A percentile compares a stretch with the other conserved stretches of the same genome.
These are phyloP conservation scores for Arachis monticola DNA, from an alignment of 331 rosid genomes.

Conservation along the genomic window DNA sequence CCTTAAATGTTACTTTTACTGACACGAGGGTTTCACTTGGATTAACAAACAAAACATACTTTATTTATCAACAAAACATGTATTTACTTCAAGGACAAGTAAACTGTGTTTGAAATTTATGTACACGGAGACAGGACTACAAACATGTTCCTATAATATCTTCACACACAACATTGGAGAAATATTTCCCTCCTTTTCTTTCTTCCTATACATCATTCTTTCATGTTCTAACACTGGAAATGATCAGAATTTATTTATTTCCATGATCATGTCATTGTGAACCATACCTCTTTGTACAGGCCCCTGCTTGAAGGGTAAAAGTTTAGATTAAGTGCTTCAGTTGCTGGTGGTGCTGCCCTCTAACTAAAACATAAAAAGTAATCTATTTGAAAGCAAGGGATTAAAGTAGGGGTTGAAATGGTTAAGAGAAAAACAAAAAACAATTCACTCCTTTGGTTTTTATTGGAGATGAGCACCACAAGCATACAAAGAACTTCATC, in stretches of 20 bases:
- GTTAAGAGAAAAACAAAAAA: background rate
- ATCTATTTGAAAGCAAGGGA: background rate
- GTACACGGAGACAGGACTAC: constrained; percentile 40
- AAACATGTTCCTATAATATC: constrained; percentile 29
- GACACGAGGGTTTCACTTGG: constrained; percentile 41
- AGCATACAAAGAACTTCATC: background rate
- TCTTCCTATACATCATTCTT: constrained; percentile 49
- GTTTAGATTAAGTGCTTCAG: background rate
- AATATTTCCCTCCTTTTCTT: constrained; percentile 38
- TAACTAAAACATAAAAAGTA: background rate
- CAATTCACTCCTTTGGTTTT: background rate
- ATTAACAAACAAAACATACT: constrained; percentile 31
- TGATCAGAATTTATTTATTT: constrained; percentile 50
- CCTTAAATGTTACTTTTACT: constrained; percentile 36
- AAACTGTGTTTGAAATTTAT: constrained; percentile 9
- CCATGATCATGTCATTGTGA: constrained; percentile 16
- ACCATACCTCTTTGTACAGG: constrained; percentile 44
- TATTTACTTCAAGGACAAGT: constrained; percentile 12
- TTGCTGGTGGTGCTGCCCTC: background rate
- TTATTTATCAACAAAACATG: background rate
- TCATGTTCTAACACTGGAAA: constrained; percentile 49
- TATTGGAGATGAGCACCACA: constrained; percentile 7
- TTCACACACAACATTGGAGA: constrained; percentile 40
- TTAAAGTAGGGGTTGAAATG: background rate
- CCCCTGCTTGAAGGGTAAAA: constrained; percentile 29